These are phyloP conservation scores for Laburnicola sp. DNA, from an alignment of 2,329 filamentous ascomycete species.

Conservation along the genomic window DNA sequence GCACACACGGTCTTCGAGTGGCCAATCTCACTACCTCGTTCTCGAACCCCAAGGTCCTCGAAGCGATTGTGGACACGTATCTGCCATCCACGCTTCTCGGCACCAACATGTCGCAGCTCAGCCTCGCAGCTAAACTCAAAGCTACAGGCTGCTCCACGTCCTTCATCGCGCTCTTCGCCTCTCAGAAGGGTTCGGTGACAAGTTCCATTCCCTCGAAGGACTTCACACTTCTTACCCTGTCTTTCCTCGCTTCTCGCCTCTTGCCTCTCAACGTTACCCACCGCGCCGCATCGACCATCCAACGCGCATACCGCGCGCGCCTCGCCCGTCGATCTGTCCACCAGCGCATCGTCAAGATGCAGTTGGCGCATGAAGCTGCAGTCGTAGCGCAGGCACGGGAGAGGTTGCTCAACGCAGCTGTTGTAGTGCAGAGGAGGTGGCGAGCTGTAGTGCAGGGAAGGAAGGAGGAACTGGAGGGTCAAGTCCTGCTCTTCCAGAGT, in stretches of 20 bases:
- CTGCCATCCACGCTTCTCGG: constrained; percentile 35
- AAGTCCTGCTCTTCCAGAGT: constrained; percentile 49
- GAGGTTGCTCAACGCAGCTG: constrained; percentile 46
- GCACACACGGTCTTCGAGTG: constrained; percentile 51
- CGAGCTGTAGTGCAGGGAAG: constrained; percentile 43
- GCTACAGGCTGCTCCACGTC: constrained; percentile 48
- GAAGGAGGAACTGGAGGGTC: constrained; percentile 39
- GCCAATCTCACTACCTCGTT: constrained; percentile 63
- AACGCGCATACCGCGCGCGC: constrained; percentile 54
- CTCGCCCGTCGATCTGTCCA: constrained; percentile 33
- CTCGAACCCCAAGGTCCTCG: constrained; percentile 57
- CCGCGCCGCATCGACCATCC: constrained; percentile 57
- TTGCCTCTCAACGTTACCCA: constrained; percentile 54
- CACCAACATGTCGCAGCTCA: constrained; percentile 9
- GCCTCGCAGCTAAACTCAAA: constrained; percentile 44
- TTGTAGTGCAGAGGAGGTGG: constrained; percentile 52
- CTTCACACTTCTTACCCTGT: constrained; percentile 60
- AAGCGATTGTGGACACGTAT: constrained; percentile 62
- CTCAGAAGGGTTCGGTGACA: constrained; percentile 24
- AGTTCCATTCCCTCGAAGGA: constrained; percentile 56
- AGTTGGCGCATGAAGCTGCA: constrained; percentile 52
- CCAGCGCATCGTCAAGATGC: constrained; percentile 45
- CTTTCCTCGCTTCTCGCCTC: constrained; percentile 63
- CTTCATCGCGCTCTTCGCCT: constrained; percentile 52
- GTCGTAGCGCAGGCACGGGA: constrained; percentile 51